A percentile compares a stretch with the other conserved stretches of the same genome.
These are phyloP conservation scores for Xylaria sp. DNA, from an alignment of 2,329 filamentous ascomycete species.

Conservation along the genomic window DNA sequence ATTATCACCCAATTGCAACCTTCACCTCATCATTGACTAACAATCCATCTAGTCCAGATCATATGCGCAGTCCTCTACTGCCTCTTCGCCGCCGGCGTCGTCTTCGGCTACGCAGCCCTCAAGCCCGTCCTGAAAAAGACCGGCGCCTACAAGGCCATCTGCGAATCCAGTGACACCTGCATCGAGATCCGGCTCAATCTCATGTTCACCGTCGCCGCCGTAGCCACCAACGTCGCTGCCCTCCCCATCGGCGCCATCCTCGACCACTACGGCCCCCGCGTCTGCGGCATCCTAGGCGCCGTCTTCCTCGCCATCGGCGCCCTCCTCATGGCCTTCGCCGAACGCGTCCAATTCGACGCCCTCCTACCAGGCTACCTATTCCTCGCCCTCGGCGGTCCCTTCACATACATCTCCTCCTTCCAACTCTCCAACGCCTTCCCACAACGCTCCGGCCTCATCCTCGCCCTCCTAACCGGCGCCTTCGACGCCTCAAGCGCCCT, in stretches of 20 bases:
- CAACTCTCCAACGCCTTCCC: slow-evolving; percentile 83
- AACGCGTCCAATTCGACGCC: slow-evolving; percentile 63
- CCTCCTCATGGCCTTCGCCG: slow-evolving; percentile 64
- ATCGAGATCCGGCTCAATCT: slow-evolving; percentile 67
- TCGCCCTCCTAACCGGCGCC: slow-evolving; percentile 73
- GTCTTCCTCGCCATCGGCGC: slow-evolving; percentile 65
- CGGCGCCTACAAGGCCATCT: slow-evolving; percentile 63
- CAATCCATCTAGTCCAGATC: slow-evolving; percentile 56
- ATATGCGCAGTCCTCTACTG: slow-evolving; percentile 64
- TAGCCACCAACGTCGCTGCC: slow-evolving; percentile 81
- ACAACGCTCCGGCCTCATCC: slow-evolving; percentile 67
- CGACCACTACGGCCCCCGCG: slow-evolving; percentile 73
- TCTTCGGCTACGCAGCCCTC: slow-evolving; percentile 80
- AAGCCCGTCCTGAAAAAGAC: slow-evolving; percentile 74
- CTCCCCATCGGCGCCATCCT: slow-evolving; percentile 80
- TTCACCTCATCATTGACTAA: neutral
- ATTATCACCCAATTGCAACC: no score
- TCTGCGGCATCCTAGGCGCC: slow-evolving; percentile 67
- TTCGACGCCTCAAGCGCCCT: slow-evolving; percentile 79
- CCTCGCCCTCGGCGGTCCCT: slow-evolving; percentile 72
- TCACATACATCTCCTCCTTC: slow-evolving; percentile 77
- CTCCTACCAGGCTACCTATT: slow-evolving; percentile 70
- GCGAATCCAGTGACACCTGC: slow-evolving; percentile 42
- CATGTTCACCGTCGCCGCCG: slow-evolving; percentile 88
- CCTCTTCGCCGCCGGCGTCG: slow-evolving; percentile 69